Percentiles rank a stretch among this genome's conserved stretches.
Evolutionary conservation across 768 basidiomycete species (phyloP).

Genomic region (Paxillus rubicundulus): DNA sequence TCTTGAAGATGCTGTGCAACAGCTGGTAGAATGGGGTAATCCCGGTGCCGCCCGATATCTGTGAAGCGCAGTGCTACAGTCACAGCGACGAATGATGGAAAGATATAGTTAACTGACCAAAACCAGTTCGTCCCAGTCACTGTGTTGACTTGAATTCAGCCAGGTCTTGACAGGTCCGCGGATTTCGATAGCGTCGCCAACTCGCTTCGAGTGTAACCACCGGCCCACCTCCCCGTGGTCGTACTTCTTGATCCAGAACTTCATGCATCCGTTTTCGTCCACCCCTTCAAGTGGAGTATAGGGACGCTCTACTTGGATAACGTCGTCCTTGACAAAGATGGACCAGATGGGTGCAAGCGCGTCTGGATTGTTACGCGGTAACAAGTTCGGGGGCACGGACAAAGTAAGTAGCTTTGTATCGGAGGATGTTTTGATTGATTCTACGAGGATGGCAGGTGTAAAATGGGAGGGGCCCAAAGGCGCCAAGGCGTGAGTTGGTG

Average conservation of each 20-base stretch:
- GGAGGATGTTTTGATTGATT: conserved; percentile 49
- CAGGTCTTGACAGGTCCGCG: conserved; percentile 76
- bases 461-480: conserved; percentile 49
- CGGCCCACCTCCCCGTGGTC: conserved; percentile 75
- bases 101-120: conserved; percentile 47
- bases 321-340: conserved; percentile 80
- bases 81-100: not conserved
- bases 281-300: conserved; percentile 81
- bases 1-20: conserved; percentile 51
- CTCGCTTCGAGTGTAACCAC: conserved; percentile 72
- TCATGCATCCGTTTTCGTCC: conserved; percentile 62
- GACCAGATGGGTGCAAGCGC: conserved; percentile 60
- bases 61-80: not conserved
- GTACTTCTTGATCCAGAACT: conserved; percentile 82
- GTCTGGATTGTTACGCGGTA: conserved; percentile 24
- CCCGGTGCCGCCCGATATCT: conserved; percentile 89
- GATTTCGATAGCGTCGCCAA: conserved; percentile 69
- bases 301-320: conserved; percentile 83
- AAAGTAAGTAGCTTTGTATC: conserved; percentile 66
- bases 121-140: conserved; percentile 74
- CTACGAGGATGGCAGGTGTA: conserved; percentile 57
- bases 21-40: conserved; percentile 85
- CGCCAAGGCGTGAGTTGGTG: conserved; percentile 38
- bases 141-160: conserved; percentile 43
- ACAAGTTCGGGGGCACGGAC: conserved; percentile 45